Percentiles rank a stretch among this genome's conserved stretches.
Evolutionary conservation across 2,329 filamentous ascomycete species (phyloP).

Genomic region (Fusarium secorum): DNA sequence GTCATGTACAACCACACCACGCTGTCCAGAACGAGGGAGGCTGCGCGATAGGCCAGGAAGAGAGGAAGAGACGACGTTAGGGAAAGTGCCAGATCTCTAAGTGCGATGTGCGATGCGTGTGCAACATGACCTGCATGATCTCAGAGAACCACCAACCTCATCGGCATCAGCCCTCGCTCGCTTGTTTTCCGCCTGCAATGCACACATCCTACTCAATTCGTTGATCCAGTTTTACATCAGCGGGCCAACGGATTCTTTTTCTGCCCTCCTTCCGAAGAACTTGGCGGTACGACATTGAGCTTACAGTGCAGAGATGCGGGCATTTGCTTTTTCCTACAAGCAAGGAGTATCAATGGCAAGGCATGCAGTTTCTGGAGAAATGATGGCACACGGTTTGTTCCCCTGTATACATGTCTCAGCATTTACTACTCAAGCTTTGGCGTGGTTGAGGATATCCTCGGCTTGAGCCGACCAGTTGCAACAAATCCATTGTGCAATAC

Average conservation of each 20-base stretch:
- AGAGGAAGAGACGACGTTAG: slow-evolving; percentile 25
- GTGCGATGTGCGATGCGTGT: slow-evolving; percentile 34
- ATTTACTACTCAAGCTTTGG: slow-evolving; percentile 12
- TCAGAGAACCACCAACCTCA: slow-evolving; percentile 39
- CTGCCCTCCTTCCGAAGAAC: slow-evolving; percentile 1
- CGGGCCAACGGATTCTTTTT: not conserved
- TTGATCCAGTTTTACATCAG: slow-evolving; percentile 2
- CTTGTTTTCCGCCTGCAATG: slow-evolving; percentile 35
- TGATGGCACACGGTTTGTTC: not conserved
- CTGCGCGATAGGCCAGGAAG: slow-evolving; percentile 20
- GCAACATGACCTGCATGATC: slow-evolving; percentile 43
- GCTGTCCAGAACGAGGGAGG: slow-evolving; percentile 24
- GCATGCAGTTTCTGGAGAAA: not conserved
- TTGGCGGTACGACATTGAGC: slow-evolving; percentile 3
- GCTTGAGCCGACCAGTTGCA: slow-evolving; percentile 28
- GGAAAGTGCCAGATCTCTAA: slow-evolving; percentile 41
- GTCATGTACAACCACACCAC: slow-evolving; percentile 30
- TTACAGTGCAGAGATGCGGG: not conserved
- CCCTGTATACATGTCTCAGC: slow-evolving; percentile 7
- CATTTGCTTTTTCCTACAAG: not conserved
- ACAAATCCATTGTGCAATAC: slow-evolving; percentile 30
- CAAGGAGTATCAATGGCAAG: slow-evolving; percentile 4
- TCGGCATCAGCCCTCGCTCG: slow-evolving; percentile 39
- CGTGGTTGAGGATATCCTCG: slow-evolving; percentile 15
- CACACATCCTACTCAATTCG: slow-evolving; percentile 13